Base-by-base conservation (phyloP, 108 stramenopile species). In the Nitzschia inconspicua region DNA sequence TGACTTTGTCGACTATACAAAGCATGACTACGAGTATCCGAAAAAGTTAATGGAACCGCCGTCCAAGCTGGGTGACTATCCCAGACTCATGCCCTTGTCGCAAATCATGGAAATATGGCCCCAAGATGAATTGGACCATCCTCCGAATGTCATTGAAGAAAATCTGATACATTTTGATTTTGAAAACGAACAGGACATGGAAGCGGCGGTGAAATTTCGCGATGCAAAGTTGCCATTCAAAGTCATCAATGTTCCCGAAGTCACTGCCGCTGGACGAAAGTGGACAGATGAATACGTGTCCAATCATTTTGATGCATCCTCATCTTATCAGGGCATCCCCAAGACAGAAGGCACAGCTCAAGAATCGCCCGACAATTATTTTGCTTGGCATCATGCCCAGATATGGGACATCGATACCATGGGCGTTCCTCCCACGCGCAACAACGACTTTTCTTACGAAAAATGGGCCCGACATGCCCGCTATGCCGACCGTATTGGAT, bases 271-370 rank as follows among this genome's bases (percentile, higher is more conserved):
- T 9, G 72, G 72, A 1, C 24, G 44, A 23, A 89, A 84, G 42
- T 93, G 91, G 91, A 89, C 88, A 0, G 91, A 93, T 58, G 86
- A 87, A 16, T 93, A 93, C 63, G 56, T 93, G 26, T 32, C 76
- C n/a, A 36, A 56, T 2, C 59, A 86, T 31, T 91, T 88, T 54
- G 68, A 73, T 62, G 61, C 54, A 7, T n/a, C 16, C 27, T 0
- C 11, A 3, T 14, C n/a, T n/a, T n/a, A n/a, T n/a, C n/a, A 11
- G 16, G 32, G 5, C 24, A 25, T 13, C n/a, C 77, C 69, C 25
- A 43, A 18, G 18, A 76, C 74, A 24, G n/a, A 43, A 41, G 87
- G 87, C 1, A 32, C 34, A 18, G 73, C 73, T 43, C 83, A 86
- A 69, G 86, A 88, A 66, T 83, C 86, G 32, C 66, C 77, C 20